Percentiles rank a stretch among this genome's conserved stretches.
Evolutionary conservation across 257 asterid species (phyloP).

Genomic region (Scutellaria minor): DNA sequence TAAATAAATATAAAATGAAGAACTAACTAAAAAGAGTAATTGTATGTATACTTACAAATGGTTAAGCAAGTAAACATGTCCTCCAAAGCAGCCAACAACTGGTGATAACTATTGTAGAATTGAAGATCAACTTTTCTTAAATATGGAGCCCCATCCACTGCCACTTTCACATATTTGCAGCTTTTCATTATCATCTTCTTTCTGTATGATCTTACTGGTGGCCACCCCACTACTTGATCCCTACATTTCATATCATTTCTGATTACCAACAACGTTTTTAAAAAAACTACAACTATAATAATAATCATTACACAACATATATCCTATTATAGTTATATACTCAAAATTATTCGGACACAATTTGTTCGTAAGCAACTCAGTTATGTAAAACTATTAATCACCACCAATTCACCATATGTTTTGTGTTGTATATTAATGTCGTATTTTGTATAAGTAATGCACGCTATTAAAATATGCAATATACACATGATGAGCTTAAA

Average conservation of each 20-base stretch:
- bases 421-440: too few relatives aligned
- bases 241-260: slow-evolving; percentile 33
- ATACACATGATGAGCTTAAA: too few relatives aligned
- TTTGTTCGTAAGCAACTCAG: too few relatives aligned
- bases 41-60: slow-evolving; percentile 48
- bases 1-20: background rate
- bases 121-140: slow-evolving; percentile 74
- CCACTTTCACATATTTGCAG: slow-evolving; percentile 79
- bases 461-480: too few relatives aligned
- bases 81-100: slow-evolving; percentile 62
- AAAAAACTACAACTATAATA: too few relatives aligned
- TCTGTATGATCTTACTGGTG: slow-evolving; percentile 69
- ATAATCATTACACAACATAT: too few relatives aligned
- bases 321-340: too few relatives aligned
- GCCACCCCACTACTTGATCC: slow-evolving; percentile 84
- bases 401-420: too few relatives aligned
- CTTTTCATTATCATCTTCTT: slow-evolving; percentile 50
- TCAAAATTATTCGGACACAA: too few relatives aligned
- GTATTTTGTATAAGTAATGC: too few relatives aligned
- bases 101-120: slow-evolving; percentile 53
- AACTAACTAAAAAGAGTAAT: background rate
- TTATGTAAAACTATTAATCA: too few relatives aligned
- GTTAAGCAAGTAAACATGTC: slow-evolving; percentile 69
- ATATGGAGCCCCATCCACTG: slow-evolving; percentile 84
- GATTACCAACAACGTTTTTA: too few relatives aligned